These are phyloP conservation scores for Geotrichum siamense DNA, from an alignment of 1,139 yeast genomes.

Conservation along the genomic window DNA sequence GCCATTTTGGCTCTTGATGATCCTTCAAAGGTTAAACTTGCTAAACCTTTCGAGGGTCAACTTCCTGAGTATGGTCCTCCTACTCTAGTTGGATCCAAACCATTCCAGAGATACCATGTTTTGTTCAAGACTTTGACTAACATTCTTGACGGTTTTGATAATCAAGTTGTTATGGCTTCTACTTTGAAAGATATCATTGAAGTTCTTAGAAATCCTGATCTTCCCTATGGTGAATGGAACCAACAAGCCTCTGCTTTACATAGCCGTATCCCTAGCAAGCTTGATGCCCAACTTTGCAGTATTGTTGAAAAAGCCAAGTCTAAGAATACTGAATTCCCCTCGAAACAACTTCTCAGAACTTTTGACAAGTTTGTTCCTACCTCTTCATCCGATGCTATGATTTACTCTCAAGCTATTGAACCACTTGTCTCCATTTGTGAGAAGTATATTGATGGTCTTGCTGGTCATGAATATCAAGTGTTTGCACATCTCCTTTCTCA, in stretches of 20 bases:
- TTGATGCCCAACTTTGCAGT: constrained; percentile 59
- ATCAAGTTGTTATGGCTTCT: constrained; percentile 85
- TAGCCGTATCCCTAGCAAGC: constrained; percentile 72
- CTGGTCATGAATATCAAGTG: constrained; percentile 74
- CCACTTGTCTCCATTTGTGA: constrained; percentile 69
- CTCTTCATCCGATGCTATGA: constrained; percentile 38
- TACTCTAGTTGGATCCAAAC: constrained; percentile 71
- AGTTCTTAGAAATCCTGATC: constrained; percentile 65
- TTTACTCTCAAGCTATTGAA: constrained; percentile 52
- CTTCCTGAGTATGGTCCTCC: constrained; percentile 86
- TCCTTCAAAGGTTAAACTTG: constrained; percentile 95
- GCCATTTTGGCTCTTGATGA: constrained; percentile 93
- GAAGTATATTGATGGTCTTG: constrained; percentile 66
- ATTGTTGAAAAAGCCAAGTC: constrained; percentile 52
- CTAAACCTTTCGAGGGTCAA: constrained; percentile 90
- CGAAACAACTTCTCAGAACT: constrained; percentile 64
- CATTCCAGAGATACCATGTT: constrained; percentile 64
- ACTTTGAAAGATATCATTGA: constrained; percentile 67
- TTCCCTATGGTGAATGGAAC: constrained; percentile 92
- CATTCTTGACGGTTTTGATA: constrained; percentile 85
- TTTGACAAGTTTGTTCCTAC: constrained; percentile 50
- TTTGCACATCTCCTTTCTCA: constrained; percentile 62
- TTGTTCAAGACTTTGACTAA: constrained; percentile 57
- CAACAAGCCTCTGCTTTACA: constrained; percentile 83
- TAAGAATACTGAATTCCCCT: constrained; percentile 85